phyloP scores from a whole-genome alignment of 2,329 filamentous ascomycete species.

The Helotiales sp. region DNA sequence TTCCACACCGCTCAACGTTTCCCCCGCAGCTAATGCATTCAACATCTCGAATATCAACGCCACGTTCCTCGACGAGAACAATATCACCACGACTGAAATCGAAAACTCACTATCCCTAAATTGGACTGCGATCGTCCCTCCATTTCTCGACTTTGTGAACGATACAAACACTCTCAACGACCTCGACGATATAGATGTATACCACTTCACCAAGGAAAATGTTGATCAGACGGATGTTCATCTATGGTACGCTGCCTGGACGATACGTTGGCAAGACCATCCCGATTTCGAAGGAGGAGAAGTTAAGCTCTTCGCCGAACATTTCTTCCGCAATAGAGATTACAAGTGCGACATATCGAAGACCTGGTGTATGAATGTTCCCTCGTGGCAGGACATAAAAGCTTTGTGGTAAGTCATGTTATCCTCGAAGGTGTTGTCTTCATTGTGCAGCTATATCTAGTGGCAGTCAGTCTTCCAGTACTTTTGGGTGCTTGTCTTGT shows the following conservation, averaged over 20 bases:
- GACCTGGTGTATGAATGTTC: constrained; percentile 7
- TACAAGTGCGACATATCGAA: constrained; percentile 11
- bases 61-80: too few species aligned
- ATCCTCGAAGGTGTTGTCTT: too few species aligned
- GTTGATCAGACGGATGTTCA: constrained; percentile 2
- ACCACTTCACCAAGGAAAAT: constrained; percentile 9
- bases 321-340: constrained; percentile 7
- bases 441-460: too few species aligned
- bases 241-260: constrained; percentile 16
- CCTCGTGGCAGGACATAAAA: constrained; percentile 3
- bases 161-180: background rate
- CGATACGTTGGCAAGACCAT: background rate
- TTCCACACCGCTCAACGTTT: too few species aligned
- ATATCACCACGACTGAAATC: background rate
- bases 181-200: constrained; percentile 9
- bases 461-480: too few species aligned
- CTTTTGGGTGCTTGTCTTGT: too few species aligned
- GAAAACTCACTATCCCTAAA: background rate
- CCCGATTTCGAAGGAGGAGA: constrained; percentile 1
- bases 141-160: background rate
- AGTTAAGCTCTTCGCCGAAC: constrained; percentile 9
- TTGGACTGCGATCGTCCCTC: background rate
- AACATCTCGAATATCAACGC: too few species aligned
- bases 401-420: too few species aligned
- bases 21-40: too few species aligned